These are phyloP conservation scores for Fomitopsis serialis DNA, from an alignment of 768 basidiomycete genomes.

Conservation along the genomic window DNA sequence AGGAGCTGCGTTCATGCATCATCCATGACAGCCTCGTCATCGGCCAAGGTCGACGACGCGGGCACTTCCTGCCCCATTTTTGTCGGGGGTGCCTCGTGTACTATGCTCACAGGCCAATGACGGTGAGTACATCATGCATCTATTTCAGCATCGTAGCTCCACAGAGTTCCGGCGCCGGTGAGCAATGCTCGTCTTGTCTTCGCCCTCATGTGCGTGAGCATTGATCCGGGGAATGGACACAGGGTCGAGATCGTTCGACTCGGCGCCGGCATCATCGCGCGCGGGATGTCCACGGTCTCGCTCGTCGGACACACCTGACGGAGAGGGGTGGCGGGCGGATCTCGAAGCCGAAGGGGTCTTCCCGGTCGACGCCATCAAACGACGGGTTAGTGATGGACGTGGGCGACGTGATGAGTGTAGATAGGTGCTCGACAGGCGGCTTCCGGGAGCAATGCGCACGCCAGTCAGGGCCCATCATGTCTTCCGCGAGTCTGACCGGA, in stretches of 20 bases:
- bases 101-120: too few species aligned
- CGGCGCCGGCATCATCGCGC: conserved; percentile 11
- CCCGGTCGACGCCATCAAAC: conserved; percentile 29
- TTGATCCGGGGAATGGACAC: conserved; percentile 11
- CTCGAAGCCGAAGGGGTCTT: conserved; percentile 49
- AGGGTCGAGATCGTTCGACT: conserved; percentile 16
- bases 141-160: too few species aligned
- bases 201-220: conserved; percentile 11
- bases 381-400: conserved; percentile 28
- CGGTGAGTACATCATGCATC: too few species aligned
- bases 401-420: conserved; percentile 34
- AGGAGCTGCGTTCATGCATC: too few species aligned
- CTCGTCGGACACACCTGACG: conserved; percentile 24
- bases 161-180: conserved; percentile 44
- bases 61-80: too few species aligned
- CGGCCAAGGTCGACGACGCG: too few species aligned
- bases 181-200: conserved; percentile 28
- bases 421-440: conserved; percentile 21
- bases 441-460: conserved; percentile 24
- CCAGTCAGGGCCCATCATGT: conserved; percentile 49
- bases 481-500: conserved; percentile 51
- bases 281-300: conserved; percentile 20
- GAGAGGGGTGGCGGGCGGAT: conserved; percentile 28
- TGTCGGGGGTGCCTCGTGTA: too few species aligned
- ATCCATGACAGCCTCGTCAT: too few species aligned